These are phyloP conservation scores for Clohesyomyces aquaticus DNA, from an alignment of 495 filamentous ascomycete species.

Conservation along the genomic window DNA sequence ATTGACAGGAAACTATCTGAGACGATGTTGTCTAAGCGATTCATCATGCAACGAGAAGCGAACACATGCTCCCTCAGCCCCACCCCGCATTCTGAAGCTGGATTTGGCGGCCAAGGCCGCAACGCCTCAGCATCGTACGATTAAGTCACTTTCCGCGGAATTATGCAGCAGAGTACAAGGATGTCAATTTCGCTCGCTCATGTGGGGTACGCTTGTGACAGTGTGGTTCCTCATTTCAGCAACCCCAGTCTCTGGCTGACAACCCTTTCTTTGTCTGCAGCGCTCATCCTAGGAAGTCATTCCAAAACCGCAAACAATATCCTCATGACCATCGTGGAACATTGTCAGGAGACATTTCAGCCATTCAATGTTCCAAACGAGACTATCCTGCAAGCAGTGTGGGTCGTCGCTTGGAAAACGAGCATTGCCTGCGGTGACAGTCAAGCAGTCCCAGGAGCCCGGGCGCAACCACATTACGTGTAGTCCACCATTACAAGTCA, in stretches of 20 bases:
- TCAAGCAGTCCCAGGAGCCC: neutral
- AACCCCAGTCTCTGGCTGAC: neutral
- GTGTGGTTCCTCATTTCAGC: neutral
- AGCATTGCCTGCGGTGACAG: neutral
- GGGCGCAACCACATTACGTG: neutral
- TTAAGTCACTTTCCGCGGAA: neutral
- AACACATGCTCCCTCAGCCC: neutral
- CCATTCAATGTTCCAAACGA: neutral
- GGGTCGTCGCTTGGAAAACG: neutral
- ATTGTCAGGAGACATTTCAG: neutral
- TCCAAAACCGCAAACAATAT: neutral
- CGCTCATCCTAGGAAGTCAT: neutral
- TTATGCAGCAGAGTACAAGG: neutral
- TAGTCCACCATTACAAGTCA: neutral
- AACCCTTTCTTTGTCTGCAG: neutral
- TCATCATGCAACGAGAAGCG: neutral
- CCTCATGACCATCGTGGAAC: neutral
- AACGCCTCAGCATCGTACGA: neutral
- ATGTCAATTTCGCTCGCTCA: neutral
- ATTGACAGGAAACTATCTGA: too few relatives aligned
- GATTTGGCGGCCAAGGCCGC: constrained; percentile 16
- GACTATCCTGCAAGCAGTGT: too few relatives aligned
- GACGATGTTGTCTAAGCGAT: neutral
- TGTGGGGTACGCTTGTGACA: neutral
- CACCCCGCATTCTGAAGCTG: constrained; percentile 14